A percentile compares a stretch with the other conserved stretches of the same genome.
phyloP scores from a whole-genome alignment of 441 rosid species.

The Rhodomyrtus psidioides region DNA sequence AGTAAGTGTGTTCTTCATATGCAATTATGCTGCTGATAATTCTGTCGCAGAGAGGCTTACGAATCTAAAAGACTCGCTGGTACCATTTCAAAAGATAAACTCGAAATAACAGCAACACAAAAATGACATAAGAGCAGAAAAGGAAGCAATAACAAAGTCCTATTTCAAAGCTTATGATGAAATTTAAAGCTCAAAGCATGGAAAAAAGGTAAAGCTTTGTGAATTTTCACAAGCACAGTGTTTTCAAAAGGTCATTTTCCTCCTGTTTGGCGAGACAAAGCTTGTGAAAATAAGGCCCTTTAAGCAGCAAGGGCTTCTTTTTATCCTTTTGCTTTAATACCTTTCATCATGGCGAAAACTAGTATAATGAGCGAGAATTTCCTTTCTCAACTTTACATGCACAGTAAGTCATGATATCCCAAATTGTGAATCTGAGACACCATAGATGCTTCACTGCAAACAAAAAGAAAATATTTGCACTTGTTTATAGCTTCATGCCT shows the following conservation, averaged over 20 bases:
- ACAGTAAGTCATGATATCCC: neutral
- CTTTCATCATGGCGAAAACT: slow-evolving; percentile 29
- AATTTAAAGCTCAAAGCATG: neutral
- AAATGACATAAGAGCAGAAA: slow-evolving; percentile 9
- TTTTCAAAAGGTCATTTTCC: slow-evolving; percentile 27
- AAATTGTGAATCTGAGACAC: neutral
- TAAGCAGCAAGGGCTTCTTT: slow-evolving; percentile 26
- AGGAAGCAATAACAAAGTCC: slow-evolving; percentile 3
- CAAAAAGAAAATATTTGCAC: neutral
- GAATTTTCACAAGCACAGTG: slow-evolving; percentile 13
- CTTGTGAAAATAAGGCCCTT: slow-evolving; percentile 13
- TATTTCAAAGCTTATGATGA: slow-evolving; percentile 17
- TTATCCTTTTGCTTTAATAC: slow-evolving; percentile 28
- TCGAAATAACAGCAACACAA: neutral
- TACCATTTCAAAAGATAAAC: neutral
- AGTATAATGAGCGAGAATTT: slow-evolving; percentile 16
- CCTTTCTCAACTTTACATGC: neutral
- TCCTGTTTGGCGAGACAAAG: slow-evolving; percentile 16
- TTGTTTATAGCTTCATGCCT: neutral
- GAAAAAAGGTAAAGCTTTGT: slow-evolving; percentile 6
- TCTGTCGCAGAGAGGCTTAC: neutral
- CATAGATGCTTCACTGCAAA: neutral
- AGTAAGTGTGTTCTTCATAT: neutral
- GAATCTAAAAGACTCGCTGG: neutral
- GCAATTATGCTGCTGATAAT: neutral